phyloP scores from a whole-genome alignment of 176 grass and related monocot species.

The Musa troglodytarum region DNA sequence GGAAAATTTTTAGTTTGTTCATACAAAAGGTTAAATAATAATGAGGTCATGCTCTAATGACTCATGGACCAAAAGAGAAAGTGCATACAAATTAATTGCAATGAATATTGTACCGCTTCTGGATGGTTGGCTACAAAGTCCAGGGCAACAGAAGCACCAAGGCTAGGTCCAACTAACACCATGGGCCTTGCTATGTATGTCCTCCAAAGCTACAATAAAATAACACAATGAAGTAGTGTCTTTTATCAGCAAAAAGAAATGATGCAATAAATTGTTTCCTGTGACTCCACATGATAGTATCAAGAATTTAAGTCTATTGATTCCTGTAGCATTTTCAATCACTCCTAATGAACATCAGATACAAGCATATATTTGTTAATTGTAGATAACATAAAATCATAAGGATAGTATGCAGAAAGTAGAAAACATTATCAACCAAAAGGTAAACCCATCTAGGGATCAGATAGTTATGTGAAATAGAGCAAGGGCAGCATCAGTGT shows the following conservation, averaged over 20 bases:
- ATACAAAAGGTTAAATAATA: no score
- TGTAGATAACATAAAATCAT: not conserved
- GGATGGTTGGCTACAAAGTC: conserved; percentile 79
- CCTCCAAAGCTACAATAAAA: conserved; percentile 62
- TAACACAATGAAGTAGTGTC: conserved; percentile 11
- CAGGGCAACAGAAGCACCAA: conserved; percentile 88
- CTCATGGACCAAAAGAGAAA: not conserved
- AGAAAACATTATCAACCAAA: not conserved
- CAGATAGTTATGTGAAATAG: not conserved
- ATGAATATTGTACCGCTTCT: conserved; percentile 39
- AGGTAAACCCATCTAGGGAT: not conserved
- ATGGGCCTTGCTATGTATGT: conserved; percentile 81
- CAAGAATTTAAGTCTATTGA: no score
- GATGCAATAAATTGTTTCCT: not conserved
- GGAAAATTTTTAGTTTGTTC: no score
- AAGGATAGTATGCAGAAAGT: not conserved
- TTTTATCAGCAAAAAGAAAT: not conserved
- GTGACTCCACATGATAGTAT: not conserved
- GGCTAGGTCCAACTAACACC: conserved; percentile 83
- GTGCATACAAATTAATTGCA: not conserved
- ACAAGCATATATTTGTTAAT: no score
- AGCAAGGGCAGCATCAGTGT: not conserved
- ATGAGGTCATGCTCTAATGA: no score
- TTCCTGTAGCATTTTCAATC: no score
- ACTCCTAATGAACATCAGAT: no score